Evolutionary conservation across 805 yeast genomes (phyloP).

Genomic region (Yarrowia keelungensis): DNA sequence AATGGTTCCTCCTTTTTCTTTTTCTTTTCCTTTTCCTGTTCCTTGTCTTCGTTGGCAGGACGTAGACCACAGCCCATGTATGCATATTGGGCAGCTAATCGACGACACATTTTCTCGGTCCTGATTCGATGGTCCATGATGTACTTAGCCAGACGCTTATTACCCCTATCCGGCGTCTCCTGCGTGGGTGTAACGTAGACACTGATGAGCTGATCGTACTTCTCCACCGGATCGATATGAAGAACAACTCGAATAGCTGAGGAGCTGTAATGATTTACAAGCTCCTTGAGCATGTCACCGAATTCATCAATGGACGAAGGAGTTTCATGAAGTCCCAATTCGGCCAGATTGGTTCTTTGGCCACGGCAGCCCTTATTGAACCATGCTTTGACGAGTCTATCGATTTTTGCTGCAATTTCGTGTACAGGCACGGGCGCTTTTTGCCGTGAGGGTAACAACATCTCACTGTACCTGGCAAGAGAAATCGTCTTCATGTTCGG

Average conservation of each 20-base stretch:
- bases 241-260: constrained; percentile 1
- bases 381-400: constrained; percentile 6
- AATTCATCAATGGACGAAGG: constrained; percentile 22
- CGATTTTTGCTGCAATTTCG: constrained; percentile 7
- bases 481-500: neutral
- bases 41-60: neutral
- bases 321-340: neutral
- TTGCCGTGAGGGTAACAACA: too few species aligned
- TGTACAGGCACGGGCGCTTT: neutral
- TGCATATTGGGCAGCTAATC: neutral
- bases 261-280: neutral
- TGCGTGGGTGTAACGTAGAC: neutral
- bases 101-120: neutral
- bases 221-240: neutral
- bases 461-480: too few species aligned
- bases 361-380: constrained; percentile 10
- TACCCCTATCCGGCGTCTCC: neutral
- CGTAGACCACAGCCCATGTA: neutral
- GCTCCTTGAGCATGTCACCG: constrained; percentile 13
- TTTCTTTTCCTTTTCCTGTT: neutral
- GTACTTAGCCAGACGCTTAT: neutral
- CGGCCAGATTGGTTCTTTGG: neutral
- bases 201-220: constrained; percentile 2
- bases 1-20: neutral
- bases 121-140: neutral